Evolutionary conservation across 2,329 filamentous ascomycete genomes (phyloP), one percentile per base, ranked within the genome.

Genomic region (Xylaria sp.): DNA sequence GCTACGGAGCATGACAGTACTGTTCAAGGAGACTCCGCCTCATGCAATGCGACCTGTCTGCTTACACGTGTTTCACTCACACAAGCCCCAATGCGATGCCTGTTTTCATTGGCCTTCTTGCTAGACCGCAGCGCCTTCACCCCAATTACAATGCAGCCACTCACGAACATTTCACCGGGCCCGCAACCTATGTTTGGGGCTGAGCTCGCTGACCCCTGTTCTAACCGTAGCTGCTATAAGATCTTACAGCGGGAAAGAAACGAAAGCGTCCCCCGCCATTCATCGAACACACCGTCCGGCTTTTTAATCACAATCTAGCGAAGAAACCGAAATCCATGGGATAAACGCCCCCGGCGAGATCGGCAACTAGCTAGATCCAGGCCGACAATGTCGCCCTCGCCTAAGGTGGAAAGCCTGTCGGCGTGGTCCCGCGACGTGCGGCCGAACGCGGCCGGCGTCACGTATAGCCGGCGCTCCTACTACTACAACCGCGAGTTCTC

Each of bases 401-500:
- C 52, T 13, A 40, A 33, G 15, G 41, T 23, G 35, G 5, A 33
- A 13, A 11, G 44, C 35, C 51, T 27, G 15, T 37, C 58, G 27
- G 47, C 47, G 25, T 62, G 59, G 59, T 62, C 59, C 21, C 59
- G 59, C 48, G 59, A 62, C 17, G 54, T 44, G 21, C 23, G 37
- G 2, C 54, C 25, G 19, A 38, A 49, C 7, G 9, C 47, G 17
- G 5, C 48, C 11, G 53, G 53, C 37, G 59, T 62, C 19, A 62
- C 54, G 21, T 62, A 62, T 17, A 54, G 29, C 3, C 27, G 60
- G 38, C 54, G 54, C 19, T 58, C 60, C 5, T 59, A 58, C 44
- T 54, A 51, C 37, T 58, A 51, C 55, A 55, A 62, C 25, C 54
- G 55, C 17, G 60, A 59, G 59, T 62, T 62, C 41, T 62, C 59